These are phyloP conservation scores for Argentina anserina DNA, from an alignment of 306 rosid species.

Conservation along the genomic window DNA sequence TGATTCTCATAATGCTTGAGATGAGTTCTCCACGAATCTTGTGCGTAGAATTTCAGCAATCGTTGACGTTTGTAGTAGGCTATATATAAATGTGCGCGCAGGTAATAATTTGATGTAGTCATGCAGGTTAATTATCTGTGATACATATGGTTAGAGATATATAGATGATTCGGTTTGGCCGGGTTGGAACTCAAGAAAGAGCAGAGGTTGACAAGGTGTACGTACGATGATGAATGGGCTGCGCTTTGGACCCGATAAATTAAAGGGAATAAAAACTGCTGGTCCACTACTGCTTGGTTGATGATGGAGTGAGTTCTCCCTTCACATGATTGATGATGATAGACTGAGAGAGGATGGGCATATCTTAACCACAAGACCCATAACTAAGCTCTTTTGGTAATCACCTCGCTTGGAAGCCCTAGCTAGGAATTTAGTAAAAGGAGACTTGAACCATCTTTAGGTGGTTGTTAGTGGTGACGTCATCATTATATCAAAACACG, in stretches of 20 bases:
- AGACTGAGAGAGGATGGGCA: conserved; percentile 5
- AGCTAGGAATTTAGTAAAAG: background rate
- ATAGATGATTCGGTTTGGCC: background rate
- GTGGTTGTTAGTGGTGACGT: too few relatives aligned
- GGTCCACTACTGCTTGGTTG: conserved; percentile 15
- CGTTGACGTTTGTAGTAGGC: too few relatives aligned
- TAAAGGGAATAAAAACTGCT: conserved; percentile 15
- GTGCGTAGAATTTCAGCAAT: background rate
- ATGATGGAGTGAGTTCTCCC: background rate
- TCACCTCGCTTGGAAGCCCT: background rate
- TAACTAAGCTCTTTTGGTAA: too few relatives aligned
- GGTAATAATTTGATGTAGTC: background rate
- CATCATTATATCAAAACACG: background rate
- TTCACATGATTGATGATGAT: background rate
- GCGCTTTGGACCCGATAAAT: conserved; percentile 10
- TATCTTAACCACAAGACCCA: background rate
- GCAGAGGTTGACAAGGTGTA: background rate
- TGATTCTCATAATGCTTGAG: background rate
- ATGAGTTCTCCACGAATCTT: background rate
- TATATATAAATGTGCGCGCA: background rate
- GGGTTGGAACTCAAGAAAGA: background rate
- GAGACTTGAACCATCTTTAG: too few relatives aligned
- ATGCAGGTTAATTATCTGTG: background rate
- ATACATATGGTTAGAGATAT: background rate
- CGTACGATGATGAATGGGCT: background rate